Evolutionary conservation across 1,284 basidiomycete genomes (phyloP).

Genomic region (Malassezia obtusa): DNA sequence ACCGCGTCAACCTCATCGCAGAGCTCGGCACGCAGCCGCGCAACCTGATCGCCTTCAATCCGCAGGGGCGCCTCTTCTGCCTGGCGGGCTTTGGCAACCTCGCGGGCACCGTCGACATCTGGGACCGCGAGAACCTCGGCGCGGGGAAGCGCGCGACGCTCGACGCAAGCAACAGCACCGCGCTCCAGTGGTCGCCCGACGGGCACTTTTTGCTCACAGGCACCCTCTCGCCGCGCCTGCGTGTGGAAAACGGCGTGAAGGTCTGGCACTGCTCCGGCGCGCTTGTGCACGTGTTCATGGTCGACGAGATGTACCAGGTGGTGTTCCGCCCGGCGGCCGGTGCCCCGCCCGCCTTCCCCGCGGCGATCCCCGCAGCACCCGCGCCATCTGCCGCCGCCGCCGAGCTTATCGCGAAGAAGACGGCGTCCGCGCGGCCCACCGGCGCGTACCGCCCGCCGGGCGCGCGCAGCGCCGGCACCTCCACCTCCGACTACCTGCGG

Average conservation of each 20-base stretch:
- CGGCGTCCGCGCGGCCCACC: constrained; percentile 41
- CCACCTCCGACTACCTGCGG: constrained; percentile 22
- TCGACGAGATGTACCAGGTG: constrained; percentile 79
- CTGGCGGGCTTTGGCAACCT: constrained; percentile 93
- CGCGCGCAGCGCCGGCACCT: constrained; percentile 54
- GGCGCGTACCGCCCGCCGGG: constrained; percentile 51
- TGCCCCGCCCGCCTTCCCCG: constrained; percentile 63
- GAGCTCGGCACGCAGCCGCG: constrained; percentile 81
- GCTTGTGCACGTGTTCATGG: constrained; percentile 65
- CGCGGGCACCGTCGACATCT: constrained; percentile 82
- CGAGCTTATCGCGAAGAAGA: constrained; percentile 37
- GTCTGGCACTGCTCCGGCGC: constrained; percentile 86
- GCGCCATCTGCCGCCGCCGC: constrained; percentile 58
- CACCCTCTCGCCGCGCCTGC: constrained; percentile 79
- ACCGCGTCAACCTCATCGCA: constrained; percentile 74
- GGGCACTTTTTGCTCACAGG: constrained; percentile 87
- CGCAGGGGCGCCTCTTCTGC: constrained; percentile 76
- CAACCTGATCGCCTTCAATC: constrained; percentile 90
- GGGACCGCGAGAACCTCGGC: constrained; percentile 71
- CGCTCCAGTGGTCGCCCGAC: constrained; percentile 91
- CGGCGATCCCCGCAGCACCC: constrained; percentile 65
- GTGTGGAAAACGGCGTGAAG: constrained; percentile 94
- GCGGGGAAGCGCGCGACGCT: constrained; percentile 67
- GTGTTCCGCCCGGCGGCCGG: constrained; percentile 69
- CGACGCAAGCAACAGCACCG: constrained; percentile 81